These are phyloP conservation scores for Claviceps fusiformis DNA, from an alignment of 2,329 filamentous ascomycete genomes.

Conservation along the genomic window DNA sequence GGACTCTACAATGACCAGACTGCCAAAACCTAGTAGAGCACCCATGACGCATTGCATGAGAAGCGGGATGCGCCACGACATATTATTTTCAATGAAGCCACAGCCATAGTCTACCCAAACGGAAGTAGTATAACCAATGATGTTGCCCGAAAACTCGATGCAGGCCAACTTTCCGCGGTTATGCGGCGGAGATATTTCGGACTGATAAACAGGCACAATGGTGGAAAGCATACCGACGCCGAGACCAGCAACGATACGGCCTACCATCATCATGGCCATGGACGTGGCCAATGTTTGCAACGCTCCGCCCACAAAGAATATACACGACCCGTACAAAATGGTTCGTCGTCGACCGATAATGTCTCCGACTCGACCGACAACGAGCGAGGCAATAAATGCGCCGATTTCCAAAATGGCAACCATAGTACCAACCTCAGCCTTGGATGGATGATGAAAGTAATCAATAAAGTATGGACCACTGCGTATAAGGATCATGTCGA, in stretches of 20 bases:
- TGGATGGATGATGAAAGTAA: slow-evolving; percentile 82
- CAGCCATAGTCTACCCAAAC: slow-evolving; percentile 99
- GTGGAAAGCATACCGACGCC: slow-evolving; percentile 82
- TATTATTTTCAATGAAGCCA: slow-evolving; percentile 71
- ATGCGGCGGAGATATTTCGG: slow-evolving; percentile 90
- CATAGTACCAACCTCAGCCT: slow-evolving; percentile 87
- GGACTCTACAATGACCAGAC: slow-evolving; percentile 89
- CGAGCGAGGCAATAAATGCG: slow-evolving; percentile 76
- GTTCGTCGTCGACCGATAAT: slow-evolving; percentile 79
- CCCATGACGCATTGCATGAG: slow-evolving; percentile 95
- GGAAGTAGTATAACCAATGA: slow-evolving; percentile 86
- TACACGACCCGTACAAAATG: slow-evolving; percentile 82
- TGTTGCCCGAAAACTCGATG: slow-evolving; percentile 97
- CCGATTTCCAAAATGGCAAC: slow-evolving; percentile 93
- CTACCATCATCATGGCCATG: slow-evolving; percentile 81
- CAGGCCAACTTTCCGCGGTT: slow-evolving; percentile 92
- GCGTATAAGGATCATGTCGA: neutral
- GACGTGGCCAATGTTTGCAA: slow-evolving; percentile 69
- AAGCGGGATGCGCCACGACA: slow-evolving; percentile 83
- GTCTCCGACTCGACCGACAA: slow-evolving; percentile 81
- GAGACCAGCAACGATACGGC: slow-evolving; percentile 71
- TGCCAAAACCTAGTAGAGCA: slow-evolving; percentile 67
- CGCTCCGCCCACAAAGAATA: slow-evolving; percentile 75
- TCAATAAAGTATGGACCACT: slow-evolving; percentile 80
- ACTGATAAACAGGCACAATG: slow-evolving; percentile 87